A percentile compares a stretch with the other conserved stretches of the same genome.
These are phyloP conservation scores for Cladophialophora yegresii DNA, from an alignment of 2,329 filamentous ascomycete genomes.

Conservation along the genomic window DNA sequence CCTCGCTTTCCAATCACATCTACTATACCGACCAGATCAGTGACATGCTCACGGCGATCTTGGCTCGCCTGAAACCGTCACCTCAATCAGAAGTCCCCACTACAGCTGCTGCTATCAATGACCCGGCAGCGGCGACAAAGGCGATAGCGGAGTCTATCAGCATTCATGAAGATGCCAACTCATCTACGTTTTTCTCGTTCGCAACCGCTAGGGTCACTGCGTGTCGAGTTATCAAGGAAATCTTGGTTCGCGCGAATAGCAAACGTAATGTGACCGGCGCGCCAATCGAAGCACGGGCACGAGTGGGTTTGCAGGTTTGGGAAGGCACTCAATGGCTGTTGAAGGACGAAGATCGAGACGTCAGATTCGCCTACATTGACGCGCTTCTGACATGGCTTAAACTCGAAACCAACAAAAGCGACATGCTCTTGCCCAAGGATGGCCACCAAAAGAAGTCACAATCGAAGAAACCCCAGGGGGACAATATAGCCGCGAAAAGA, in stretches of 20 bases:
- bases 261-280: slow-evolving; percentile 61
- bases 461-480: slow-evolving; percentile 47
- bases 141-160: slow-evolving; percentile 53
- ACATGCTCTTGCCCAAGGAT: slow-evolving; percentile 65
- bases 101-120: slow-evolving; percentile 53
- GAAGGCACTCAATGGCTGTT: slow-evolving; percentile 95
- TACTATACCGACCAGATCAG: slow-evolving; percentile 96
- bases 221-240: slow-evolving; percentile 76
- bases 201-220: slow-evolving; percentile 64
- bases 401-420: slow-evolving; percentile 69
- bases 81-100: slow-evolving; percentile 48
- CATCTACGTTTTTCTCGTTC: slow-evolving; percentile 64
- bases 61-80: slow-evolving; percentile 73
- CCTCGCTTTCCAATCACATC: slow-evolving; percentile 87
- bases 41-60: slow-evolving; percentile 84
- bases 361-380: slow-evolving; percentile 83
- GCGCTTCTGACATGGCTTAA: slow-evolving; percentile 81
- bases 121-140: slow-evolving; percentile 53
- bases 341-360: slow-evolving; percentile 72
- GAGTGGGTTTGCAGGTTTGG: slow-evolving; percentile 81
- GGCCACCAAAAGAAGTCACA: slow-evolving; percentile 50
- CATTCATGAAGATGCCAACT: slow-evolving; percentile 55
- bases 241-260: slow-evolving; percentile 77
- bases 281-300: slow-evolving; percentile 68
- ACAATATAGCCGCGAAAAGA: slow-evolving; percentile 55